phyloP scores from a whole-genome alignment of 495 filamentous ascomycete genomes.

The Xylaria palmicola region DNA sequence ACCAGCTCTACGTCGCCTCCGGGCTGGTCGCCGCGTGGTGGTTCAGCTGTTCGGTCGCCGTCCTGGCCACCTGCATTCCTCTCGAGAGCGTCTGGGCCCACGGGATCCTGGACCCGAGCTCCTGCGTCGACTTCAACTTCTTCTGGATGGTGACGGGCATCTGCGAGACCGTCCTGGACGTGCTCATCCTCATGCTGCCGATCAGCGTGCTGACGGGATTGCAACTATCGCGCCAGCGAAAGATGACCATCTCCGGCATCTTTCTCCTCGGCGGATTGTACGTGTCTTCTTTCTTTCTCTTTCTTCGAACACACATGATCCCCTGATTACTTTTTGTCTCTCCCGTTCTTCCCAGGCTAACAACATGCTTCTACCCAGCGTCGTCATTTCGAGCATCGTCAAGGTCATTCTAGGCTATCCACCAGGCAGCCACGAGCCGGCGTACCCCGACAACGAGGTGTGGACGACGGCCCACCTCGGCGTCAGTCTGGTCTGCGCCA shows the following conservation, averaged over 20 bases:
- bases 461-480: conserved; percentile 17
- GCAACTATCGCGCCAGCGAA: conserved; percentile 25
- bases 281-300: background rate
- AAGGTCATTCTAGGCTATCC: conserved; percentile 10
- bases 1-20: background rate
- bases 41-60: background rate
- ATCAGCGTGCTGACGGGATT: conserved; percentile 29
- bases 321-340: too few species aligned
- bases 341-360: too few species aligned
- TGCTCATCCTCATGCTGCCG: conserved; percentile 32
- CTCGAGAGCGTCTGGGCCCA: conserved; percentile 6
- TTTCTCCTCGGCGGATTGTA: conserved; percentile 36
- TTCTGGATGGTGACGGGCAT: conserved; percentile 29
- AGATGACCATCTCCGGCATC: conserved; percentile 25
- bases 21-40: background rate
- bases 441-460: conserved; percentile 10
- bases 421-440: conserved; percentile 7
- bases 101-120: conserved; percentile 8
- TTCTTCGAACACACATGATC: too few species aligned
- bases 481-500: conserved; percentile 18
- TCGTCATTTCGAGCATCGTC: conserved; percentile 19
- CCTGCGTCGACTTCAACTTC: conserved; percentile 29
- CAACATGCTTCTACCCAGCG: too few species aligned
- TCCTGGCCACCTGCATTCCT: background rate
- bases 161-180: conserved; percentile 32